A percentile compares a stretch with the other conserved stretches of the same genome.
Evolutionary conservation across 352 stramenopile species (phyloP).

Genomic region (Hyaloperonospora brassicae): DNA sequence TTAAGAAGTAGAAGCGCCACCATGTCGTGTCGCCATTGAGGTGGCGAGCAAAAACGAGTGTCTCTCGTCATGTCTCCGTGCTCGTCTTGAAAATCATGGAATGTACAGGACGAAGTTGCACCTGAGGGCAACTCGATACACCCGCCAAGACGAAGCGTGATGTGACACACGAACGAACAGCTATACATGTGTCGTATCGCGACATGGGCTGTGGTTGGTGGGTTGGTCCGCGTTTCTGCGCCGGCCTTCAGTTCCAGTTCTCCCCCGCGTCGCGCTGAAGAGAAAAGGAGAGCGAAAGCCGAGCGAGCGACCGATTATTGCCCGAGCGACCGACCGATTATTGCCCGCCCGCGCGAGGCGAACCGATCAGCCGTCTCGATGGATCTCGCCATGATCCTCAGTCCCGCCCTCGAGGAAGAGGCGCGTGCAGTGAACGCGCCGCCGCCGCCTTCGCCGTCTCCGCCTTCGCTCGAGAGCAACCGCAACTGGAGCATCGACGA

Average conservation of each 20-base stretch:
- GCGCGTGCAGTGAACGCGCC: neutral
- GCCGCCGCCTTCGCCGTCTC: neutral
- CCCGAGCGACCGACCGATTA: neutral
- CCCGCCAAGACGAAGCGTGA: conserved; percentile 26
- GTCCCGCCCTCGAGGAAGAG: conserved; percentile 32
- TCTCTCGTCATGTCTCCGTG: no score
- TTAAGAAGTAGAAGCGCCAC: no score
- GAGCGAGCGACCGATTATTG: no score
- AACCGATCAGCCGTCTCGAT: conserved; percentile 14
- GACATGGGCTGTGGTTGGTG: conserved; percentile 27
- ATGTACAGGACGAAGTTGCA: conserved; percentile 20
- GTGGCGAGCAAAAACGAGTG: no score
- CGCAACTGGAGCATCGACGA: conserved; percentile 42
- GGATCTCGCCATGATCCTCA: conserved; percentile 51
- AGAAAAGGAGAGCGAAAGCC: neutral
- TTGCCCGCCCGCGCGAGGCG: neutral
- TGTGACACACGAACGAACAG: conserved; percentile 37
- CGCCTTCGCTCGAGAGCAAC: conserved; percentile 9
- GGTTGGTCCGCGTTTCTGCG: conserved; percentile 37
- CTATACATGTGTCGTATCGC: conserved; percentile 29
- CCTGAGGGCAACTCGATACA: conserved; percentile 24
- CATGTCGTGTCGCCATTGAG: no score
- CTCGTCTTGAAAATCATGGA: conserved; percentile 10
- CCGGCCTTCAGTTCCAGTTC: conserved; percentile 34
- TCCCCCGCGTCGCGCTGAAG: conserved; percentile 11